Evolutionary conservation across 495 filamentous ascomycete genomes (phyloP).

Genomic region (Penicillium pancosmium): DNA sequence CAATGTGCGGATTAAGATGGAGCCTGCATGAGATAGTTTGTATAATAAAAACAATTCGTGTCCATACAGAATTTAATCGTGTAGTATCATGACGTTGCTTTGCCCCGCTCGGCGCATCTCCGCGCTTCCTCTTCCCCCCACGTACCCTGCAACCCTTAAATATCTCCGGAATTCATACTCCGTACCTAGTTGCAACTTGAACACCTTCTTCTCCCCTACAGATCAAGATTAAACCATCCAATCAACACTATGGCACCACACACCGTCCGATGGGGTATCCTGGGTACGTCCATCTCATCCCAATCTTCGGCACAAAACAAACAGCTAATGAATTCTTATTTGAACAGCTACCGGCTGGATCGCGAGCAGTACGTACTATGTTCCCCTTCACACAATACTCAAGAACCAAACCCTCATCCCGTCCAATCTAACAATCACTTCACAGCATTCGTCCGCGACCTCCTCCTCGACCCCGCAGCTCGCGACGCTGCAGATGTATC

Average conservation of each 20-base stretch:
- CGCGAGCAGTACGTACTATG: slow-evolving; percentile 59
- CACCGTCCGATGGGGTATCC: slow-evolving; percentile 76
- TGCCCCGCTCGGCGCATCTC: slow-evolving; percentile 40
- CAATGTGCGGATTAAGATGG: slow-evolving; percentile 46
- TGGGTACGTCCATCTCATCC: slow-evolving; percentile 49
- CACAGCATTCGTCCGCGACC: slow-evolving; percentile 77
- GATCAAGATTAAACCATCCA: not conserved
- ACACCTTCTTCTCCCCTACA: slow-evolving; percentile 1
- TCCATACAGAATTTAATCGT: not conserved
- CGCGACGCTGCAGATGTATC: slow-evolving; percentile 73
- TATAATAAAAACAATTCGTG: not conserved
- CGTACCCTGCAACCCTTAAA: slow-evolving; percentile 11
- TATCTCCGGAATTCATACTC: not conserved
- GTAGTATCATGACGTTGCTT: slow-evolving; percentile 22
- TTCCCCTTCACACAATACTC: not conserved
- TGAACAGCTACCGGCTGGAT: slow-evolving; percentile 73
- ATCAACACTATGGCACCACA: slow-evolving; percentile 48
- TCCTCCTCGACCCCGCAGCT: slow-evolving; percentile 73
- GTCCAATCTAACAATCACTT: not conserved
- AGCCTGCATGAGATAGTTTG: slow-evolving; percentile 29
- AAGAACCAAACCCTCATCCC: too few species aligned
- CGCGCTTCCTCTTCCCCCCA: slow-evolving; percentile 4
- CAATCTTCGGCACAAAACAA: not conserved
- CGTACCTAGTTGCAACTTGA: not conserved
- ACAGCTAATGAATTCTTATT: slow-evolving; percentile 19